phyloP scores from a whole-genome alignment of 2,329 filamentous ascomycete species.

The Alternaria conjuncta region DNA sequence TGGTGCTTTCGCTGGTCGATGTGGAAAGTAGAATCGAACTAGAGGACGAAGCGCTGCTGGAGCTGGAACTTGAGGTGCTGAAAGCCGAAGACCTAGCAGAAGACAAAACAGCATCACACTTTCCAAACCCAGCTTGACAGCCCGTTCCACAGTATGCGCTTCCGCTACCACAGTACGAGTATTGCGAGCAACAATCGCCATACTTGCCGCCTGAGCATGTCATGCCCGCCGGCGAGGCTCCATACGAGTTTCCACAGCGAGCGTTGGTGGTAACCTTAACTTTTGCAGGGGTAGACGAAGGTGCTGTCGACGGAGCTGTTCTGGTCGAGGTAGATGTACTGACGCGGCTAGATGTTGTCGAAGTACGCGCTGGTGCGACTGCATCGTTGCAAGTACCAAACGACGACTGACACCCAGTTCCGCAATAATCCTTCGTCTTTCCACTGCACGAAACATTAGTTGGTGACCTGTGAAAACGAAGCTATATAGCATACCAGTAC shows the following conservation, averaged over 20 bases:
- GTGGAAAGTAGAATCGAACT: neutral
- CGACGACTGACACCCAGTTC: neutral
- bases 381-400: neutral
- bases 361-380: neutral
- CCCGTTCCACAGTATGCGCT: constrained; percentile 5
- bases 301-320: neutral
- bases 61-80: neutral
- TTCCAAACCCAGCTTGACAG: neutral
- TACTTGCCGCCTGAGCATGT: neutral
- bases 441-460: neutral
- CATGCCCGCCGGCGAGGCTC: neutral
- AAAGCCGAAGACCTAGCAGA: neutral
- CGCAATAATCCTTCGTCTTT: constrained; percentile 1
- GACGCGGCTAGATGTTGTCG: neutral
- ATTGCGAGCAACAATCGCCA: constrained; percentile 9
- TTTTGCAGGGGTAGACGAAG: neutral
- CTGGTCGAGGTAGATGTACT: neutral
- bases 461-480: fast-evolving
- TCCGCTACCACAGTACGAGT: constrained; percentile 9
- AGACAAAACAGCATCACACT: neutral
- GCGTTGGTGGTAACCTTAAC: constrained; percentile 3
- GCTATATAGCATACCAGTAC: neutral
- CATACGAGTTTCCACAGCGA: constrained; percentile 6
- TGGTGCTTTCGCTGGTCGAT: neutral
- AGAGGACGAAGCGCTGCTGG: neutral